Conservation (phyloP, 106 monocot genomes). For the Platanthera guangdongensis region DNA sequence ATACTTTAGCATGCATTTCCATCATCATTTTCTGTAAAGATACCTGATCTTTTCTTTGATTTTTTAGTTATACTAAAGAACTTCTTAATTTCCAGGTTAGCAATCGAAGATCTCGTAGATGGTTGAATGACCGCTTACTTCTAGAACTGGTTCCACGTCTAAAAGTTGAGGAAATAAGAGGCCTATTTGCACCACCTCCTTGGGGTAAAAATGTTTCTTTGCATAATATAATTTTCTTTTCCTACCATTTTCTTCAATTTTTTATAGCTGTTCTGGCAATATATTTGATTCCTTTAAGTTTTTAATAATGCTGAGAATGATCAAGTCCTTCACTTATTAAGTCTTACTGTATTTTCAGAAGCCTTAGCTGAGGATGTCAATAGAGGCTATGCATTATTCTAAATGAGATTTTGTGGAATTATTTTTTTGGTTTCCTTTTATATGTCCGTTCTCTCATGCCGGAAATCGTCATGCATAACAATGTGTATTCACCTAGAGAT, state of each 20-base stretch:
- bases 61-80: not conserved
- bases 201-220: constrained; percentile 50
- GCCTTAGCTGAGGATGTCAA: too few species aligned
- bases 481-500: too few species aligned
- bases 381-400: too few species aligned
- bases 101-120: constrained; percentile 79
- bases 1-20: not conserved
- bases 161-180: constrained; percentile 94
- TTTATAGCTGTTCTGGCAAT: not conserved
- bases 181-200: constrained; percentile 97
- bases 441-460: too few species aligned
- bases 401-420: too few species aligned
- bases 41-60: not conserved
- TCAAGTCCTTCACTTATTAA: not conserved
- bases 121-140: constrained; percentile 89
- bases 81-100: constrained; percentile 49
- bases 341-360: too few species aligned
- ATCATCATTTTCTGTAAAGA: not conserved
- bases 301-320: not conserved
- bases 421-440: too few species aligned
- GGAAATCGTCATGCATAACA: too few species aligned
- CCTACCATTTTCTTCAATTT: not conserved
- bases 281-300: not conserved
- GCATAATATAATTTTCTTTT: not conserved
- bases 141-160: constrained; percentile 91